Conservation (phyloP, 208 protist genomes). For the Jaenimonas drosophilae region DNA sequence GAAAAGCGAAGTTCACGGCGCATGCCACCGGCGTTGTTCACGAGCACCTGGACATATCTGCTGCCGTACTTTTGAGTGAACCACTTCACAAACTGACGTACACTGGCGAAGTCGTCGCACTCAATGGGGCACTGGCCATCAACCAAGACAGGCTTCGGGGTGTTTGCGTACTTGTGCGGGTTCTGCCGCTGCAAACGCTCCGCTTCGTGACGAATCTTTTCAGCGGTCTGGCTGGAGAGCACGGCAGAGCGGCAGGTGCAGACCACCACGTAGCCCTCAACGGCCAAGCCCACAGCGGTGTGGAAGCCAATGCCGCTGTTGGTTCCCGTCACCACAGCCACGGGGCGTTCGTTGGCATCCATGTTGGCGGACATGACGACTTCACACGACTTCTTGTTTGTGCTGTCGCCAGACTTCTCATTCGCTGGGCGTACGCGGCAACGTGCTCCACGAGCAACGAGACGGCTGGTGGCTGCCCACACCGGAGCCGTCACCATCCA, state of each 20-base stretch:
- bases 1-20: constrained; percentile 36
- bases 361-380: constrained; percentile 46
- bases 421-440: constrained; percentile 30
- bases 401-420: constrained; percentile 9
- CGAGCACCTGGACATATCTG: constrained; percentile 65
- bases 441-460: constrained; percentile 33
- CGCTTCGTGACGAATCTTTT: constrained; percentile 27
- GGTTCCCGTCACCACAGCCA: constrained; percentile 85
- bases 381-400: constrained; percentile 3
- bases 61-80: constrained; percentile 29
- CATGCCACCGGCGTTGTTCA: constrained; percentile 87
- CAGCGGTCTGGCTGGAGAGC: constrained; percentile 39
- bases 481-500: constrained; percentile 14
- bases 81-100: constrained; percentile 45
- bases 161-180: constrained; percentile 20
- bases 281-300: constrained; percentile 68
- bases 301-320: constrained; percentile 86
- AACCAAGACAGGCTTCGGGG: constrained; percentile 33
- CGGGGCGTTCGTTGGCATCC: constrained; percentile 36
- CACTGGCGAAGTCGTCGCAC: constrained; percentile 66
- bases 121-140: constrained; percentile 47
- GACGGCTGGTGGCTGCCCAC: constrained; percentile 28
- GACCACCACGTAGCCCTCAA: constrained; percentile 66
- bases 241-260: constrained; percentile 59
- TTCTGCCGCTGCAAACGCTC: constrained; percentile 14